These are phyloP conservation scores for Pleomassaria siparia DNA, from an alignment of 2,329 filamentous ascomycete genomes.

Conservation along the genomic window DNA sequence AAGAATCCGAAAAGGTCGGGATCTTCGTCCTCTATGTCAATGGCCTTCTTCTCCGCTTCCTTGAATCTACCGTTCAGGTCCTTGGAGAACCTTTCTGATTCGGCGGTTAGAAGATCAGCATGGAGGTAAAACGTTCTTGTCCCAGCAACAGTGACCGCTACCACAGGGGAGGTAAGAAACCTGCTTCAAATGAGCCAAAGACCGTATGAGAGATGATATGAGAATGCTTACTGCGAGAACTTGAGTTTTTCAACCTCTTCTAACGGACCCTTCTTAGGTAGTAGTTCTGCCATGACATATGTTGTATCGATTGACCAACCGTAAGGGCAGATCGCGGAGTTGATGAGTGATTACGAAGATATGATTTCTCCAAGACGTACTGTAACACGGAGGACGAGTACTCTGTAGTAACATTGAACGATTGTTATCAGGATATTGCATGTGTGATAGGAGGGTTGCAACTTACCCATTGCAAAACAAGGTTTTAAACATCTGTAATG, in stretches of 20 bases:
- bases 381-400: no score
- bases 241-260: background rate
- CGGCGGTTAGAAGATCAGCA: constrained; percentile 12
- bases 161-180: constrained; percentile 10
- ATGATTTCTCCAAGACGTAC: no score
- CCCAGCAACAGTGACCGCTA: constrained; percentile 10
- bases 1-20: constrained; percentile 21
- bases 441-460: no score
- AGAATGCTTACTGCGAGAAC: background rate
- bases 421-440: no score
- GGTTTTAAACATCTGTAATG: no score
- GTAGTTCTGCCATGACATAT: background rate
- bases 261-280: background rate
- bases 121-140: constrained; percentile 18
- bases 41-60: constrained; percentile 13
- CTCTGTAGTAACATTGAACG: no score
- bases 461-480: no score
- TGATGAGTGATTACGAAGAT: no score
- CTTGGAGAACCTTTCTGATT: constrained; percentile 16
- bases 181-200: constrained; percentile 2
- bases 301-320: background rate
- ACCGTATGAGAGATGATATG: background rate
- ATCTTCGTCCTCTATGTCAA: constrained; percentile 19
- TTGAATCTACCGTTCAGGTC: constrained; percentile 12
- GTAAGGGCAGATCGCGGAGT: background rate